phyloP scores from a whole-genome alignment of 345 rosid species.

The Triadica sebifera region DNA sequence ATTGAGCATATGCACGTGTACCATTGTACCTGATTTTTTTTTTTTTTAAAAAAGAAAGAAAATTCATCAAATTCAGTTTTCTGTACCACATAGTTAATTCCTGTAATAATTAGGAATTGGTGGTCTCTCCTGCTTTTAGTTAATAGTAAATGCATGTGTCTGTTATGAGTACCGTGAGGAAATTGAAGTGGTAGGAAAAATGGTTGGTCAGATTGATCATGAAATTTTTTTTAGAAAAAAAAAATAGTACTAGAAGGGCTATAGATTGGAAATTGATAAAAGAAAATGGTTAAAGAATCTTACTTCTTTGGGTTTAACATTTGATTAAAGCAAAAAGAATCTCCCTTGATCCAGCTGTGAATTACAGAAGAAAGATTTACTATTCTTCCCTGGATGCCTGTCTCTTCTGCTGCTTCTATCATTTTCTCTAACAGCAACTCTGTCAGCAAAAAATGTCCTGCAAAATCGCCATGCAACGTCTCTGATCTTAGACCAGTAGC shows the following conservation, averaged over 20 bases:
- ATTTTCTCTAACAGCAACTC: conserved; percentile 73
- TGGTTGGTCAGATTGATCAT: not conserved
- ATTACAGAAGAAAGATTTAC: conserved; percentile 88
- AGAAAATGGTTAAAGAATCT: conserved; percentile 10
- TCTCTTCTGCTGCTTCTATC: conserved; percentile 68
- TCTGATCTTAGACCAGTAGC: too few relatives aligned
- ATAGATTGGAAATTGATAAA: not conserved
- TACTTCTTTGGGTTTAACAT: conserved; percentile 75
- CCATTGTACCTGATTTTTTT: conserved; percentile 61
- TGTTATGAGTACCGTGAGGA: not conserved
- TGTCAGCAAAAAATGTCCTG: conserved; percentile 88
- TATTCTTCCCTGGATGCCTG: conserved; percentile 79
- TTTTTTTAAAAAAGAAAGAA: not conserved
- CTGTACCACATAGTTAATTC: not conserved
- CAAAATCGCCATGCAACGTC: conserved; percentile 6
- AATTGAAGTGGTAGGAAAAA: not conserved
- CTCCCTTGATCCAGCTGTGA: conserved; percentile 81
- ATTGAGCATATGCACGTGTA: conserved; percentile 85
- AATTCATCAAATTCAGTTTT: not conserved
- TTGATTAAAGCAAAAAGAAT: conserved; percentile 54
- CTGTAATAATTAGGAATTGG: not conserved
- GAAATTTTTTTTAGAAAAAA: not conserved
- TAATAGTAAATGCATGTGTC: not conserved
- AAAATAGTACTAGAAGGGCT: not conserved
- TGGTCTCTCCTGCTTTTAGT: not conserved